phyloP scores from a whole-genome alignment of 176 grass and related monocot genomes.

The Carex myosuroides region DNA sequence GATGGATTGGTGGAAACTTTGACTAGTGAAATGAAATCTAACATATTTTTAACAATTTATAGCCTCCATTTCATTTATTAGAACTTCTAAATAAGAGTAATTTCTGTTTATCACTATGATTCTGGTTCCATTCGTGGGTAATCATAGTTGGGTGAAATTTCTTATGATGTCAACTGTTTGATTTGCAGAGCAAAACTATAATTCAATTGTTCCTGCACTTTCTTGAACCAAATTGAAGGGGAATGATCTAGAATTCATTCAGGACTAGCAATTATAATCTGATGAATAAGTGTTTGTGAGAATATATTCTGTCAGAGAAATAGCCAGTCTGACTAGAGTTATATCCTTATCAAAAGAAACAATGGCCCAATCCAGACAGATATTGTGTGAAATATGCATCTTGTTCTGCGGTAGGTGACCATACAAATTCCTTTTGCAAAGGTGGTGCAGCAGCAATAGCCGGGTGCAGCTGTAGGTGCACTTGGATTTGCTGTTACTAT shows the following conservation, averaged over 20 bases:
- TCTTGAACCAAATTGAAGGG: neutral
- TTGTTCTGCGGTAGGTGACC: neutral
- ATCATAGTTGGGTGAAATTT: neutral
- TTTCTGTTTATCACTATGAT: neutral
- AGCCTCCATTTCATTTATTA: neutral
- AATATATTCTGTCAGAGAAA: neutral
- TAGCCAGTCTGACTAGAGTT: neutral
- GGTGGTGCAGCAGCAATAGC: neutral
- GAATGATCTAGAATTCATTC: neutral
- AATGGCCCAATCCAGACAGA: neutral
- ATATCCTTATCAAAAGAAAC: neutral
- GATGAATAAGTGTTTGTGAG: neutral
- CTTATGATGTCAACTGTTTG: neutral
- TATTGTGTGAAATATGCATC: neutral
- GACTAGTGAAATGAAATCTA: neutral
- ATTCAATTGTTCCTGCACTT: neutral
- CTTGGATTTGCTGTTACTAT: neutral
- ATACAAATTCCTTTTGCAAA: neutral
- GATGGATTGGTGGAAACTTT: neutral
- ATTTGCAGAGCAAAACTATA: neutral
- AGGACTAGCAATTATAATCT: neutral
- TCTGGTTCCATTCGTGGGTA: neutral
- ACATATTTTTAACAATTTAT: neutral
- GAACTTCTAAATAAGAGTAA: neutral
- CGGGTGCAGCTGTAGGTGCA: neutral